phyloP scores from a whole-genome alignment of 23 red algal genomes.

The Gracilariopsis chorda region DNA sequence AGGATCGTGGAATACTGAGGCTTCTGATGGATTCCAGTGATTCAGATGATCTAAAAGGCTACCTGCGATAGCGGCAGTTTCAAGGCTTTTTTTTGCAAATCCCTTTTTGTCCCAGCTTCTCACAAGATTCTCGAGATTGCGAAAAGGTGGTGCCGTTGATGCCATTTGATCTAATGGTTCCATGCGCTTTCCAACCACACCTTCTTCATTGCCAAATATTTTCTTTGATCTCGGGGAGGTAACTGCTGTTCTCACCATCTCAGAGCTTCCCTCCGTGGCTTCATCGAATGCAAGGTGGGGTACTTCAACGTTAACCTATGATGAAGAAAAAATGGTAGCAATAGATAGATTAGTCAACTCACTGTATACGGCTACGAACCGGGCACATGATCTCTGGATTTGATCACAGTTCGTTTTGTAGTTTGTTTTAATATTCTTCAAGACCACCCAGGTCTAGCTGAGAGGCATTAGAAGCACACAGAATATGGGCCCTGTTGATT shows the following conservation, averaged over 20 bases:
- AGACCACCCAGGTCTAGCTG: constrained; percentile 2
- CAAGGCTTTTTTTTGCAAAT: neutral
- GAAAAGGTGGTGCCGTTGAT: constrained; percentile 22
- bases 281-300: constrained; percentile 26
- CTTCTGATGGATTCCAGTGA: constrained; percentile 17
- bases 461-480: constrained; percentile 1
- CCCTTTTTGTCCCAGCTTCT: neutral
- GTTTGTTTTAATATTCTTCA: constrained; percentile 32
- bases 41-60: constrained; percentile 51
- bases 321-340: constrained; percentile 33
- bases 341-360: constrained; percentile 29
- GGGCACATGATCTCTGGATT: constrained; percentile 22
- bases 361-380: constrained; percentile 28
- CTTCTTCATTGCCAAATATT: neutral
- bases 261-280: neutral
- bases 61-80: neutral
- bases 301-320: constrained; percentile 45
- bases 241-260: neutral
- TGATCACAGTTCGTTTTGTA: constrained; percentile 9
- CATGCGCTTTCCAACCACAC: neutral
- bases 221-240: neutral
- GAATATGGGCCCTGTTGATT: constrained; percentile 15
- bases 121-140: constrained; percentile 21
- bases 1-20: constrained; percentile 54
- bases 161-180: constrained; percentile 28